A percentile compares a stretch with the other conserved stretches of the same genome.
Evolutionary conservation across 805 yeast genomes (phyloP).

Genomic region (Saturnispora kantuleensis): DNA sequence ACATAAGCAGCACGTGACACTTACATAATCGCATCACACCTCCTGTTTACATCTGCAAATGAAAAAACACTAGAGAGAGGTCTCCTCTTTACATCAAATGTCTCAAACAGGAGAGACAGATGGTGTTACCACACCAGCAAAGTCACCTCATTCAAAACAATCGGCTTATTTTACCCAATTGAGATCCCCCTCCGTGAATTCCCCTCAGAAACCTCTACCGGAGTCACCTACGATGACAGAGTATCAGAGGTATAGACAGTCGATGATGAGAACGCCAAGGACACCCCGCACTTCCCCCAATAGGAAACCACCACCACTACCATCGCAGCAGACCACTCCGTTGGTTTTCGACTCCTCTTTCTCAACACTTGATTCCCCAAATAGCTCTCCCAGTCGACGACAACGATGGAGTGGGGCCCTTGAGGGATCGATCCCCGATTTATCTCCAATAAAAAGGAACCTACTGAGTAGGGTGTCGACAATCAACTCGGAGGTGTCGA

Average conservation of each 20-base stretch:
- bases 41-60: no score
- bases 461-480: conserved; percentile 4
- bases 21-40: no score
- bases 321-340: background rate
- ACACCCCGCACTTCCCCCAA: background rate
- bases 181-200: background rate
- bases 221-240: background rate
- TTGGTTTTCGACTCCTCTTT: conserved; percentile 7
- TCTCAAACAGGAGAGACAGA: background rate
- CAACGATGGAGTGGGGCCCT: background rate
- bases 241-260: background rate
- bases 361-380: conserved; percentile 7
- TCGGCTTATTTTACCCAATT: background rate
- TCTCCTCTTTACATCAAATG: no score
- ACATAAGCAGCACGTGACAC: no score
- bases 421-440: conserved; percentile 2
- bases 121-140: background rate
- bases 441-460: conserved; percentile 5
- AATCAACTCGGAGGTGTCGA: conserved; percentile 4
- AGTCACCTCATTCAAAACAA: background rate
- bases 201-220: background rate
- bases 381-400: background rate
- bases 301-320: background rate
- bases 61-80: no score
- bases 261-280: background rate